Evolutionary conservation across 345 rosid genomes (phyloP).

Genomic region (Sonneratia caseolaris): DNA sequence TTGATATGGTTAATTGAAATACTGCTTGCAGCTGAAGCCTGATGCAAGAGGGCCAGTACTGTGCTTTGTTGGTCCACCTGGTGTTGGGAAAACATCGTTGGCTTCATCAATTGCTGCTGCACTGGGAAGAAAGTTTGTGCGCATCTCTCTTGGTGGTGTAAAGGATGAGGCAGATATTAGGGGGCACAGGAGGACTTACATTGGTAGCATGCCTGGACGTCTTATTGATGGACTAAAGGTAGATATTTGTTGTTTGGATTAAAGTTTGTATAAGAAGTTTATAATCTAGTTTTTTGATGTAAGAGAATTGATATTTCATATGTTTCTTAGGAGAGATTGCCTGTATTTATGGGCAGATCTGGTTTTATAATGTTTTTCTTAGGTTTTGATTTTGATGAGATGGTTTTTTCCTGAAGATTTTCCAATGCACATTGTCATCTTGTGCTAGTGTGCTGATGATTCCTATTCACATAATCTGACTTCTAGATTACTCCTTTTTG

Average conservation of each 20-base stretch:
- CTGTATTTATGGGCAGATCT: not conserved
- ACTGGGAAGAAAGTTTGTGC: slow-evolving; percentile 88
- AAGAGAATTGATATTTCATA: not conserved
- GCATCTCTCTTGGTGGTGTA: slow-evolving; percentile 96
- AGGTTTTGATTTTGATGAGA: not conserved
- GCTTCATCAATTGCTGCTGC: slow-evolving; percentile 95
- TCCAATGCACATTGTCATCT: not conserved
- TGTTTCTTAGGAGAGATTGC: not conserved
- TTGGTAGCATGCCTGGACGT: slow-evolving; percentile 99
- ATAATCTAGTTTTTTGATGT: not conserved
- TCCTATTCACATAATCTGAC: not conserved
- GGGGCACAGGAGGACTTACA: slow-evolving; percentile 97
- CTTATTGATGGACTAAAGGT: slow-evolving; percentile 97
- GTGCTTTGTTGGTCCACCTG: slow-evolving; percentile 99
- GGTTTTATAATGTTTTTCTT: not conserved
- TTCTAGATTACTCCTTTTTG: not conserved
- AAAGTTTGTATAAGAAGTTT: not conserved
- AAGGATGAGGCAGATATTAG: slow-evolving; percentile 99
- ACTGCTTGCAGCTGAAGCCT: slow-evolving; percentile 76
- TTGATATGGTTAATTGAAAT: slow-evolving; percentile 1
- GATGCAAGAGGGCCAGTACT: slow-evolving; percentile 97
- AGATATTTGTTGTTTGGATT: slow-evolving; percentile 2
- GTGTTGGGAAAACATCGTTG: slow-evolving; percentile 97
- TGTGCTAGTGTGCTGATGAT: not conserved
- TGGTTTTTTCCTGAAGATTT: not conserved